Evolutionary conservation across 2,329 filamentous ascomycete species (phyloP).

Genomic region (Colletotrichum paranaense): DNA sequence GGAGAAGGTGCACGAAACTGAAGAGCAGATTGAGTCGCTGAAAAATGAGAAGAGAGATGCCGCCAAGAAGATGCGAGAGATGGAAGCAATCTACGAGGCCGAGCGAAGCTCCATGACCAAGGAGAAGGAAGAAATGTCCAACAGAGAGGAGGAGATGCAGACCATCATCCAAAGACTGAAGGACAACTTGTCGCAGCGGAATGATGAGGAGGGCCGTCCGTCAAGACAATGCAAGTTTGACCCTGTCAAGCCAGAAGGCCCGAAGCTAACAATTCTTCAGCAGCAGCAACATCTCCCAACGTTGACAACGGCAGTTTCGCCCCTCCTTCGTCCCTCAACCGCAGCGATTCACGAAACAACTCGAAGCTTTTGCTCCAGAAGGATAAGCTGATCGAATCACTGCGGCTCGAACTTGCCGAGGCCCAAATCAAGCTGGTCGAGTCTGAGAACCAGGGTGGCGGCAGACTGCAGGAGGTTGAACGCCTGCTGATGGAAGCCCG

Average conservation of each 20-base stretch:
- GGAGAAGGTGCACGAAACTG: constrained; percentile 86
- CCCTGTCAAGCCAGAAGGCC: neutral
- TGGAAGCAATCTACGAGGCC: constrained; percentile 92
- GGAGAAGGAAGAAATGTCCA: constrained; percentile 89
- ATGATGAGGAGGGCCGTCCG: constrained; percentile 67
- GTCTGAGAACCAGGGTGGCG: constrained; percentile 91
- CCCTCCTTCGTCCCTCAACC: constrained; percentile 83
- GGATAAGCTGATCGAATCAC: constrained; percentile 93
- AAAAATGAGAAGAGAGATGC: constrained; percentile 88
- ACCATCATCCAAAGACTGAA: constrained; percentile 90
- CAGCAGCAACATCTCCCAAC: constrained; percentile 66
- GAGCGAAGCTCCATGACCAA: constrained; percentile 88
- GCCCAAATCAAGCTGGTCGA: constrained; percentile 96
- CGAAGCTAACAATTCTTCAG: constrained; percentile 14
- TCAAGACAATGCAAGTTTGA: constrained; percentile 66
- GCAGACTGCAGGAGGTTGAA: constrained; percentile 89
- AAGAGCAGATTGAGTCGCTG: constrained; percentile 83
- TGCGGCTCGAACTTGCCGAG: constrained; percentile 92
- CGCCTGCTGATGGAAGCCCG: constrained; percentile 89
- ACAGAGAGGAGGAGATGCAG: constrained; percentile 91
- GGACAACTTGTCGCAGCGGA: constrained; percentile 83
- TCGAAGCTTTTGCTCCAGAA: constrained; percentile 94
- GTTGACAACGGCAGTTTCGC: constrained; percentile 85
- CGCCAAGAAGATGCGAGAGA: constrained; percentile 85
- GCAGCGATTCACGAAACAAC: constrained; percentile 89